A percentile compares a stretch with the other conserved stretches of the same genome.
Evolutionary conservation across 176 grass and related monocot genomes (phyloP).

Genomic region (Oryza longistaminata): DNA sequence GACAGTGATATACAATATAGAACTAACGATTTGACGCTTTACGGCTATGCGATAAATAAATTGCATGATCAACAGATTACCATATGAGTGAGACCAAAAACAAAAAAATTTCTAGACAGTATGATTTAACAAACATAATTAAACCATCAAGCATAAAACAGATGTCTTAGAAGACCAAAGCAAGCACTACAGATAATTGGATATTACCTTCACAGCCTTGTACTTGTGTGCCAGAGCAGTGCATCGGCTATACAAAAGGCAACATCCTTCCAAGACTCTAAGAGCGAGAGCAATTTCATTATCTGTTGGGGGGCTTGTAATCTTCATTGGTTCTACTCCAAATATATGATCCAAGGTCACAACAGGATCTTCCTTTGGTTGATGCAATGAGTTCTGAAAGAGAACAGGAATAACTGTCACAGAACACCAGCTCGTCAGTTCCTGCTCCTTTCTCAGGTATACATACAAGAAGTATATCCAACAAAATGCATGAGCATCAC

Average conservation of each 20-base stretch:
- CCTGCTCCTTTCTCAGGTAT: constrained; percentile 18
- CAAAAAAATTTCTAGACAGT: neutral
- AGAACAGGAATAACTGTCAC: constrained; percentile 94
- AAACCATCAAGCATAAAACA: neutral
- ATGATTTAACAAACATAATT: neutral
- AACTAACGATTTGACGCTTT: neutral
- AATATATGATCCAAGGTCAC: constrained; percentile 76
- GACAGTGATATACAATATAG: neutral
- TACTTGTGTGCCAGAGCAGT: constrained; percentile 82
- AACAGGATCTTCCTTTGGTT: constrained; percentile 64
- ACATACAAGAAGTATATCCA: constrained; percentile 16
- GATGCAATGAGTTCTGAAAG: constrained; percentile 91
- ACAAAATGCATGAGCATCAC: neutral
- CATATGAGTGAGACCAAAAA: neutral
- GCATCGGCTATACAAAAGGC: constrained; percentile 88
- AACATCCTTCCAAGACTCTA: constrained; percentile 96
- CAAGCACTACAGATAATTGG: neutral
- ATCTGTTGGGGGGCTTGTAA: constrained; percentile 76
- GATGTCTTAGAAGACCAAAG: neutral
- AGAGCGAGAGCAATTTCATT: constrained; percentile 93
- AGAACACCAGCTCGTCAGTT: constrained; percentile 65
- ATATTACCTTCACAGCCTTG: constrained; percentile 89
- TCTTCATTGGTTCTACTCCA: constrained; percentile 77
- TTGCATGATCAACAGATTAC: neutral
- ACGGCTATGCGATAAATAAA: neutral